A percentile compares a stretch with the other conserved stretches of the same genome.
Evolutionary conservation across 345 rosid genomes (phyloP).

Genomic region (Salix koriyanagi): DNA sequence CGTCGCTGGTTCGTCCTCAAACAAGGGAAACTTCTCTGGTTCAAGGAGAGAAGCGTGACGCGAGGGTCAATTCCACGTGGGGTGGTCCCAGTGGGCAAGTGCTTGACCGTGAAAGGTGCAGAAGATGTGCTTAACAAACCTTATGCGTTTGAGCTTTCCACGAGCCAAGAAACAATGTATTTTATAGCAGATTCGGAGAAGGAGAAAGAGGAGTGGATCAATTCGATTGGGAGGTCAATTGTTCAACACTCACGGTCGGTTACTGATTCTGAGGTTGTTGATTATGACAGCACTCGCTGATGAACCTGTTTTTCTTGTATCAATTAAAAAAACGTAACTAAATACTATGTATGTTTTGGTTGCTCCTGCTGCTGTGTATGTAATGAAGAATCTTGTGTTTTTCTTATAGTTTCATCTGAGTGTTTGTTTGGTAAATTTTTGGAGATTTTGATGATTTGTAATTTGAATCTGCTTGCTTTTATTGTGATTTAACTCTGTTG

Average conservation of each 20-base stretch:
- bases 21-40: conserved; percentile 34
- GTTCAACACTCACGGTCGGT: conserved; percentile 31
- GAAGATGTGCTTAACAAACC: conserved; percentile 32
- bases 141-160: conserved; percentile 31
- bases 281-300: conserved; percentile 25
- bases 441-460: neutral
- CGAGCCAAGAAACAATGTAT: conserved; percentile 29
- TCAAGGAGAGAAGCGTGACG: conserved; percentile 23
- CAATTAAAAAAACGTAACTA: neutral
- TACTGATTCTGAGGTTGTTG: conserved; percentile 31
- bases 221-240: conserved; percentile 31
- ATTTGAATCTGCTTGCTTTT: neutral
- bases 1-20: conserved; percentile 33
- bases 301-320: neutral
- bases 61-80: conserved; percentile 26
- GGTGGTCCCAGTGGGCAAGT: conserved; percentile 23
- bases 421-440: neutral
- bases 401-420: neutral
- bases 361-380: neutral
- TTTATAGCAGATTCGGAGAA: conserved; percentile 30
- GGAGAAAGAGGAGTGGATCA: conserved; percentile 38
- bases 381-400: neutral
- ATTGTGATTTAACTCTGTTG: neutral
- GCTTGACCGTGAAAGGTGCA: conserved; percentile 33
- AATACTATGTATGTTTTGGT: neutral